Percentiles rank a stretch among this genome's conserved stretches.
Evolutionary conservation across 495 filamentous ascomycete genomes (phyloP).

Genomic region (Neurospora terricola): DNA sequence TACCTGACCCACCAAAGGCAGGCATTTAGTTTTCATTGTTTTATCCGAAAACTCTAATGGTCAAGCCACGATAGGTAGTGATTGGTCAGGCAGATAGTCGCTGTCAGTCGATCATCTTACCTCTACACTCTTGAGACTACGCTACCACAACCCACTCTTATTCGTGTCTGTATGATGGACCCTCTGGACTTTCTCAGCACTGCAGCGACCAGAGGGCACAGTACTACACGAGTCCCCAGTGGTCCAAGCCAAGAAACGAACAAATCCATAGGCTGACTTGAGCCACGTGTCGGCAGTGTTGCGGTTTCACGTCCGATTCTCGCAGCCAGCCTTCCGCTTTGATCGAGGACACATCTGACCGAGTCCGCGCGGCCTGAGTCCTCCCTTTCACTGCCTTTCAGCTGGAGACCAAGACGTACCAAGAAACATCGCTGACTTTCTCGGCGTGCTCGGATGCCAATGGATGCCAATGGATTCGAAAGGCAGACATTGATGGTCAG

Average conservation of each 20-base stretch:
- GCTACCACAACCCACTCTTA: background rate
- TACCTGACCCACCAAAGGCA: background rate
- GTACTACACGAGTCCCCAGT: background rate
- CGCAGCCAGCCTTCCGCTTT: background rate
- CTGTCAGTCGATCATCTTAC: background rate
- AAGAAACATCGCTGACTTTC: background rate
- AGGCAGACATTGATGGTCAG: background rate
- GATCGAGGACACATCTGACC: background rate
- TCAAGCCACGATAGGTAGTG: background rate
- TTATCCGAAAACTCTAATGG: background rate
- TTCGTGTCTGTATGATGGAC: background rate
- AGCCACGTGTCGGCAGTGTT: background rate
- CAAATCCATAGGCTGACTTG: background rate
- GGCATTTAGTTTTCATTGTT: background rate
- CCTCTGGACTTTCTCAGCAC: background rate
- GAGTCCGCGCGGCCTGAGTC: background rate
- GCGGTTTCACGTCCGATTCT: background rate
- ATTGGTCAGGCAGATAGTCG: background rate
- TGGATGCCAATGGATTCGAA: background rate
- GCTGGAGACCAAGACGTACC: background rate
- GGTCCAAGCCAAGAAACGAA: background rate
- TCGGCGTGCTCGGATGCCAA: background rate
- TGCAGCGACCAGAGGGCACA: background rate
- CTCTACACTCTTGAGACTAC: too few species aligned
- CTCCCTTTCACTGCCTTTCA: background rate